Evolutionary conservation across 1,284 basidiomycete genomes (phyloP).

Genomic region (Pseudomicrostroma phylloplanum): DNA sequence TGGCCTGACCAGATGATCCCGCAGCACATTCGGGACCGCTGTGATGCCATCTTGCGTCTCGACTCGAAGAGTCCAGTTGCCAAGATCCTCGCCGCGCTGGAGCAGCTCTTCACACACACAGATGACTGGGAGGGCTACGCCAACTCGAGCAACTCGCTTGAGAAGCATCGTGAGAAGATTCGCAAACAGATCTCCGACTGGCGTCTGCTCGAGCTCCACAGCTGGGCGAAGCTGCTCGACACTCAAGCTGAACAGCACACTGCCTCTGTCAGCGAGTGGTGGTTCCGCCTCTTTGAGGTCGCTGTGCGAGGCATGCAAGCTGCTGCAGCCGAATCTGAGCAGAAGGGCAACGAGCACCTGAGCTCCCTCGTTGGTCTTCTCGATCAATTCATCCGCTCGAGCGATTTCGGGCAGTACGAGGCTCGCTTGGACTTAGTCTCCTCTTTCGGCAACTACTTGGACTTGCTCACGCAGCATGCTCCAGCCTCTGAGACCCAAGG

Average conservation of each 20-base stretch:
- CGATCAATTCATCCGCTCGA: constrained; percentile 71
- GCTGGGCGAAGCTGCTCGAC: constrained; percentile 77
- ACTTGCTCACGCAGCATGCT: constrained; percentile 22
- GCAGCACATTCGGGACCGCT: constrained; percentile 73
- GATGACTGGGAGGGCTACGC: constrained; percentile 97
- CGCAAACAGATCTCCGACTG: constrained; percentile 76
- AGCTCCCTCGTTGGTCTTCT: constrained; percentile 69
- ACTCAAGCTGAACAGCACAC: constrained; percentile 29
- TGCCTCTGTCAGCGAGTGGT: constrained; percentile 68
- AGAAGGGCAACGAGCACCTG: constrained; percentile 59
- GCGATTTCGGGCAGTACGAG: constrained; percentile 75
- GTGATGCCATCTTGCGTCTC: constrained; percentile 64
- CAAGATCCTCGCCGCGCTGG: constrained; percentile 73
- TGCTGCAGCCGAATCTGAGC: constrained; percentile 38
- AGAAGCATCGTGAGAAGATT: constrained; percentile 62
- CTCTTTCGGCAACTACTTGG: constrained; percentile 59
- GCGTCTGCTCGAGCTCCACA: constrained; percentile 80
- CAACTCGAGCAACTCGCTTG: constrained; percentile 76
- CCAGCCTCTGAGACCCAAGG: constrained; percentile 23
- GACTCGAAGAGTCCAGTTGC: constrained; percentile 71
- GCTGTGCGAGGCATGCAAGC: constrained; percentile 55
- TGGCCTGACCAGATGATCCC: constrained; percentile 98
- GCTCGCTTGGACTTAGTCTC: constrained; percentile 65
- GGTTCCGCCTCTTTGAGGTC: constrained; percentile 83
- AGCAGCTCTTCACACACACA: constrained; percentile 77